A percentile compares a stretch with the other conserved stretches of the same genome.
Conservation (phyloP, 805 yeast genomes). For the Candida bentonensis region DNA sequence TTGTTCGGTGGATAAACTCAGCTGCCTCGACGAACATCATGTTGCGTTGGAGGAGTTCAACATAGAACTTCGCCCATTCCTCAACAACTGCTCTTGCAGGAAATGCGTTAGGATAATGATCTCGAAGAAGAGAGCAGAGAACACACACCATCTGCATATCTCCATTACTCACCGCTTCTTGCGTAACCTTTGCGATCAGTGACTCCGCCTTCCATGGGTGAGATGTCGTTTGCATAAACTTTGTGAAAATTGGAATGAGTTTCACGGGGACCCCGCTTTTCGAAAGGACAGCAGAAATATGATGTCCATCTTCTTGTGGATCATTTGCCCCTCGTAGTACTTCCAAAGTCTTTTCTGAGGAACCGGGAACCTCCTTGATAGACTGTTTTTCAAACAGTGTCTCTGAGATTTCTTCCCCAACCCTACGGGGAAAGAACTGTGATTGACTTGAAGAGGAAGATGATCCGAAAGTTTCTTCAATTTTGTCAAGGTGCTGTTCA, state of each 20-base stretch:
- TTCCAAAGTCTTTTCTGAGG: too few relatives aligned
- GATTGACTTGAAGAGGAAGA: neutral
- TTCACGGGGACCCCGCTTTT: neutral
- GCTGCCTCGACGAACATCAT: constrained; percentile 46
- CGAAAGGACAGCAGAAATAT: too few relatives aligned
- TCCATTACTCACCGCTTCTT: constrained; percentile 46
- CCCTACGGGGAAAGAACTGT: too few relatives aligned
- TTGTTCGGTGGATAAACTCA: constrained; percentile 33
- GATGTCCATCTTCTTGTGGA: too few relatives aligned
- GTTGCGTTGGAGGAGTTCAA: constrained; percentile 37
- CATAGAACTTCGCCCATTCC: constrained; percentile 43
- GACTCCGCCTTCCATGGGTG: constrained; percentile 46
- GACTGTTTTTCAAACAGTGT: too few relatives aligned
- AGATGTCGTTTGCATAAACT: neutral
- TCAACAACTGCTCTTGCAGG: constrained; percentile 24
- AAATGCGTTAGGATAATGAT: constrained; percentile 22
- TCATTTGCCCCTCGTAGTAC: too few relatives aligned
- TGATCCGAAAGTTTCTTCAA: neutral
- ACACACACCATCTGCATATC: constrained; percentile 50
- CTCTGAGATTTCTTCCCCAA: too few relatives aligned
- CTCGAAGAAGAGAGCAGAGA: constrained; percentile 39
- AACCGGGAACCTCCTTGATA: too few relatives aligned
- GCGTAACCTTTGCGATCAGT: constrained; percentile 37
- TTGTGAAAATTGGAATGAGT: neutral
- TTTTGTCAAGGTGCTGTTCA: neutral